phyloP scores from a whole-genome alignment of 176 grass and related monocot species.

The Phyllostachys edulis region DNA sequence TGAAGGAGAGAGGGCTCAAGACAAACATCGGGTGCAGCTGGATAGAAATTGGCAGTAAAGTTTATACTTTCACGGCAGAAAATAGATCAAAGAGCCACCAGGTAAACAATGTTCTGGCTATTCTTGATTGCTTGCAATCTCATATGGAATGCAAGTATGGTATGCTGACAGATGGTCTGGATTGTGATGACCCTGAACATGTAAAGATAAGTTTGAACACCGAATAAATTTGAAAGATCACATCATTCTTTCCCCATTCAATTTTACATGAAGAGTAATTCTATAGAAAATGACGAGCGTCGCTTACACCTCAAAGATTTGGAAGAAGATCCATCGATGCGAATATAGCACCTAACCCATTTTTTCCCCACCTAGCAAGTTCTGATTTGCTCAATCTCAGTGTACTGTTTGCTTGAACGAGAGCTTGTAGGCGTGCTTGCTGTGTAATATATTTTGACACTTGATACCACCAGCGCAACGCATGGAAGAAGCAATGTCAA shows the following conservation, averaged over 20 bases:
- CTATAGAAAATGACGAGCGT: not conserved
- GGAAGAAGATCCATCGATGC: not conserved
- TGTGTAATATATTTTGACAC: too few species aligned
- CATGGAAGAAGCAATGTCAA: too few species aligned
- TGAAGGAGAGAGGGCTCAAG: conserved; percentile 49
- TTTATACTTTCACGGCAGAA: conserved; percentile 49
- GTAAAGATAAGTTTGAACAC: not conserved
- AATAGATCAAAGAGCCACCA: conserved; percentile 43
- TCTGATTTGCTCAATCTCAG: too few species aligned
- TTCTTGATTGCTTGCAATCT: conserved; percentile 47
- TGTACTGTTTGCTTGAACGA: too few species aligned
- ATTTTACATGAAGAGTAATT: conserved; percentile 9
- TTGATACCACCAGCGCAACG: too few species aligned
- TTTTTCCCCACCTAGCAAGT: too few species aligned
- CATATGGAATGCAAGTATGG: conserved; percentile 42
- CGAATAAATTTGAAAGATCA: conserved; percentile 7
- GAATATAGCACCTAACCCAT: not conserved
- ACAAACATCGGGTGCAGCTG: conserved; percentile 55
- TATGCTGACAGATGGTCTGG: conserved; percentile 19
- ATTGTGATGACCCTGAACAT: conserved; percentile 14
- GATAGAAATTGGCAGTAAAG: conserved; percentile 55
- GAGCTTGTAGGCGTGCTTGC: too few species aligned
- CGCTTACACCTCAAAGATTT: not conserved
- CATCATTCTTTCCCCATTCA: not conserved
- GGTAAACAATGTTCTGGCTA: conserved; percentile 22